phyloP scores from a whole-genome alignment of 2,329 filamentous ascomycete species.

The Paracamarosporium sp. region DNA sequence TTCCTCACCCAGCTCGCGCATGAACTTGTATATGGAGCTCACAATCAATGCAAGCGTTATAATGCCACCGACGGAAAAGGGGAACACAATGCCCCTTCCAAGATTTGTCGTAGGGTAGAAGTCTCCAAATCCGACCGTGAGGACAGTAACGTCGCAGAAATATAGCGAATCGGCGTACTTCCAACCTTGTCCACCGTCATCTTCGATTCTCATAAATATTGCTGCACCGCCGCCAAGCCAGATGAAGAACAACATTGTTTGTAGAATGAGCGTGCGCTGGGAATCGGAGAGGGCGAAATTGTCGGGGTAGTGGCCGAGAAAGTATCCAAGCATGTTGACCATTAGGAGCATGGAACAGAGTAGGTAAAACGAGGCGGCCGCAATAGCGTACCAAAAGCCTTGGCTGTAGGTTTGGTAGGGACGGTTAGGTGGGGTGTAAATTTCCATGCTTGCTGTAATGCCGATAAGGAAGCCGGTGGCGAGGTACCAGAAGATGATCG shows the following conservation, averaged over 20 bases:
- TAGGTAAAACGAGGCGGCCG: slow-evolving; percentile 80
- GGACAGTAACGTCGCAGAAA: slow-evolving; percentile 52
- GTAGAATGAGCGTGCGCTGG: slow-evolving; percentile 87
- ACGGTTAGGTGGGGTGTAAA: slow-evolving; percentile 60
- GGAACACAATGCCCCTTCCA: slow-evolving; percentile 76
- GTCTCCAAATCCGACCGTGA: slow-evolving; percentile 57
- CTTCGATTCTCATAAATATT: slow-evolving; percentile 74
- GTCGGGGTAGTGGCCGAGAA: slow-evolving; percentile 75
- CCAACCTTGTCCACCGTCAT: slow-evolving; percentile 60
- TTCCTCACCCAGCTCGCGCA: slow-evolving; percentile 64
- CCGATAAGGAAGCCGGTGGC: slow-evolving; percentile 69
- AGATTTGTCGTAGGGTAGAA: slow-evolving; percentile 63
- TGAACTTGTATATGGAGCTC: slow-evolving; percentile 75
- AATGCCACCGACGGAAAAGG: slow-evolving; percentile 82
- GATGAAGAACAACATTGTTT: slow-evolving; percentile 84
- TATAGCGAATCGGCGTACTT: slow-evolving; percentile 73
- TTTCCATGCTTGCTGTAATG: slow-evolving; percentile 69
- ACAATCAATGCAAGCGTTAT: slow-evolving; percentile 86
- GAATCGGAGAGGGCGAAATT: slow-evolving; percentile 79
- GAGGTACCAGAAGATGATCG: slow-evolving; percentile 79
- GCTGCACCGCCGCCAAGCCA: slow-evolving; percentile 81
- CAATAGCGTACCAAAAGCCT: slow-evolving; percentile 86
- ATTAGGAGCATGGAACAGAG: slow-evolving; percentile 77
- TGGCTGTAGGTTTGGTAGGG: slow-evolving; percentile 70
- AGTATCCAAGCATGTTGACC: slow-evolving; percentile 80